Base-by-base conservation (phyloP, 2,329 filamentous ascomycete species). In the Aspergillus novofumigatus region DNA sequence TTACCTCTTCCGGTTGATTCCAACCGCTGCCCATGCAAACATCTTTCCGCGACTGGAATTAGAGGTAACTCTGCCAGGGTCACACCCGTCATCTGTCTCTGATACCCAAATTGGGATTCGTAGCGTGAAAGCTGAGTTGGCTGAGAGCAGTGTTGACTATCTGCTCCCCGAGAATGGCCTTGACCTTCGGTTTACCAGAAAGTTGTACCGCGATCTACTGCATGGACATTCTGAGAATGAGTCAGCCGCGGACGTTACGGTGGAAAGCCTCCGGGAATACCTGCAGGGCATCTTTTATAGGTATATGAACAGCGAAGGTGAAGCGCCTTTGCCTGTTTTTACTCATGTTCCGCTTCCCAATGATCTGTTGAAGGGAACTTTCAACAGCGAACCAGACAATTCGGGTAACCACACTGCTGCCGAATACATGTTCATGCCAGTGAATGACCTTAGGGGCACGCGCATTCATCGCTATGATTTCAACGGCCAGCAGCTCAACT, bases 101-200 rank as follows among this genome's bases (percentile, higher is more conserved):
- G 55, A 55, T 23, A 35, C 57, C 3, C 54, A 59, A 38, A 38
- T 70, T 23, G 57, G 60, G 4, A 45, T 77, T n/a, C 62, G 57
- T 29, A 69, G 63, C 38, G 64, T 69, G 29, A 72, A 68, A 48
- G 66, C 68, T 1, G 59, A 76, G 32, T 29, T 71, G 5, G 38
- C 57, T n/a, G 66, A 71, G 29, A 69, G 60, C 52, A 67, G 64
- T 41, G 66, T 73, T 17, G 74, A 77, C 53, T 73, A 75, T 57
- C 65, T 77, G 29, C 63, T 77, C 14, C 75, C 75, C 1, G 74
- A 77, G 56, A 69, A 66, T 28, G 60, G 68, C 1, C 55, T 73
- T 32, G 75, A 77, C 56, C 64, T 77, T 44, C 74, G 74, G 14
- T 77, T 77, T 53, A 73, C 70, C 2, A 69, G 69, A 44, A 71